Percentiles rank a stretch among this genome's conserved stretches.
These are phyloP conservation scores for Ganoderma boninense DNA, from an alignment of 1,284 basidiomycete species.

Conservation along the genomic window DNA sequence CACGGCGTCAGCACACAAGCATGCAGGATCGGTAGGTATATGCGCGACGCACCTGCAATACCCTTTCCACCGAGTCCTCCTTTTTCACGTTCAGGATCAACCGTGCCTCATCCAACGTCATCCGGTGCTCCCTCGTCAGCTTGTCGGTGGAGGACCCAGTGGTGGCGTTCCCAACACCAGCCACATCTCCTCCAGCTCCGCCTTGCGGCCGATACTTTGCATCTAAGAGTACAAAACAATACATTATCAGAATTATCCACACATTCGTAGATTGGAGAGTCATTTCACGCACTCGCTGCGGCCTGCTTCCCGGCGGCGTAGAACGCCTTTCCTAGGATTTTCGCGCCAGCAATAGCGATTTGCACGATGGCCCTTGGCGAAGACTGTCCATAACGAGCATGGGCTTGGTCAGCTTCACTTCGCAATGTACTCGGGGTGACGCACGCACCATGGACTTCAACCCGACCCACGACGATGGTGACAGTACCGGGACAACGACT, in stretches of 20 bases:
- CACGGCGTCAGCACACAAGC: constrained; percentile 15
- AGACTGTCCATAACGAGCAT: constrained; percentile 53
- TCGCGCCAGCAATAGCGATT: constrained; percentile 81
- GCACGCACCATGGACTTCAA: constrained; percentile 27
- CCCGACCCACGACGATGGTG: constrained; percentile 27
- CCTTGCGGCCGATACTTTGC: constrained; percentile 80
- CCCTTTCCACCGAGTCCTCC: constrained; percentile 71
- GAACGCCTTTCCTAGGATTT: constrained; percentile 93
- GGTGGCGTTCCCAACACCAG: constrained; percentile 77
- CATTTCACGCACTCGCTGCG: constrained; percentile 79
- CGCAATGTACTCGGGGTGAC: background rate
- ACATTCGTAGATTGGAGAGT: background rate
- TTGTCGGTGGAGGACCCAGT: constrained; percentile 79
- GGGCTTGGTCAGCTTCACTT: background rate
- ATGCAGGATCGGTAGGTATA: constrained; percentile 33
- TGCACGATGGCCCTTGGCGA: constrained; percentile 83
- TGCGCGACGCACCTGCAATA: constrained; percentile 67
- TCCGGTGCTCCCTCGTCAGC: constrained; percentile 84
- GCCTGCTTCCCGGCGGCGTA: constrained; percentile 93
- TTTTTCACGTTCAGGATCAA: constrained; percentile 93
- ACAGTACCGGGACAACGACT: constrained; percentile 30
- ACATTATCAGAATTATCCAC: background rate
- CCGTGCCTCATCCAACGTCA: constrained; percentile 97
- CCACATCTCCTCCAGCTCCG: constrained; percentile 66
- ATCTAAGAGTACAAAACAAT: constrained; percentile 48